phyloP scores from a whole-genome alignment of 306 rosid species.

The Castanea mollissima region DNA sequence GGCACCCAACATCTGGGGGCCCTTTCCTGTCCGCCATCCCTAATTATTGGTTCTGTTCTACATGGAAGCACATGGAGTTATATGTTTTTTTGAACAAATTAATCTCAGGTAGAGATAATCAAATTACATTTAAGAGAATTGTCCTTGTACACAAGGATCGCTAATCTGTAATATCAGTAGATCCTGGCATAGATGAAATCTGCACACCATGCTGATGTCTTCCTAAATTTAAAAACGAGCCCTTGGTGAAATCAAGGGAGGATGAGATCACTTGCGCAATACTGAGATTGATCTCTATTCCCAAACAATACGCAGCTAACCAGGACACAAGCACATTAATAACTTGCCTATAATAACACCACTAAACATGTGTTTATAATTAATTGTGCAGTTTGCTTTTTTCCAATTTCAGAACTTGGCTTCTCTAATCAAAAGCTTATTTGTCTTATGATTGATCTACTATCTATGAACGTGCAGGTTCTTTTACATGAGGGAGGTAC shows the following conservation, averaged over 20 bases:
- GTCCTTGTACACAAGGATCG: neutral
- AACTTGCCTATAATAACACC: neutral
- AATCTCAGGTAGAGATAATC: neutral
- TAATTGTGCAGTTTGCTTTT: neutral
- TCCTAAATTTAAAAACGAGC: neutral
- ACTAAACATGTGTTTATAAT: neutral
- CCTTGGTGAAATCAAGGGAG: neutral
- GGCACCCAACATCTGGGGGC: too few species aligned
- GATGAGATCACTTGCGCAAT: neutral
- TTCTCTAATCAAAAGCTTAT: neutral
- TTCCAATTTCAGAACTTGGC: neutral
- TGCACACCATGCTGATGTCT: neutral
- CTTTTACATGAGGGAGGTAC: slow-evolving; percentile 98
- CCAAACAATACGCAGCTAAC: neutral
- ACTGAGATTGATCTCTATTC: neutral
- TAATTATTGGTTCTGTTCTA: neutral
- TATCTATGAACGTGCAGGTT: slow-evolving; percentile 56
- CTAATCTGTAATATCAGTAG: neutral
- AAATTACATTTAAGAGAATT: neutral
- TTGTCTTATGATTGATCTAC: slow-evolving; percentile 7
- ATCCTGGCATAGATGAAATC: neutral
- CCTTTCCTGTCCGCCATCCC: too few species aligned
- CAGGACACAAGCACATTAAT: neutral
- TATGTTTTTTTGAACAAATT: neutral
- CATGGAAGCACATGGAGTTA: neutral